These are phyloP conservation scores for Spergularia marina DNA, from an alignment of 148 eudicot species.

Conservation along the genomic window DNA sequence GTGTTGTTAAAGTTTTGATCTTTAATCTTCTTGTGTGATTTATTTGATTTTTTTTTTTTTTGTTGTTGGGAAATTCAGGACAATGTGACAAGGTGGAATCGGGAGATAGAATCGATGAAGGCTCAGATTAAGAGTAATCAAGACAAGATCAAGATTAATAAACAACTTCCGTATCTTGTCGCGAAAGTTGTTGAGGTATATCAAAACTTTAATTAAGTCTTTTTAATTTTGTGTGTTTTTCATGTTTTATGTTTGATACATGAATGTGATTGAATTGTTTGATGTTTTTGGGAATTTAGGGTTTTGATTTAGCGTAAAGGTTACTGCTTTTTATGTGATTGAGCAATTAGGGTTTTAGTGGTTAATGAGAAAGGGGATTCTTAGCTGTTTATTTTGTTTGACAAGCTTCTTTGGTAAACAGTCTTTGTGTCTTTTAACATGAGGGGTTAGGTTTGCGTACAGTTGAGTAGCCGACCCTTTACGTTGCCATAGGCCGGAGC, in stretches of 20 bases:
- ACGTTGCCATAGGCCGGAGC: too few species aligned
- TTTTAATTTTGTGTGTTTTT: neutral
- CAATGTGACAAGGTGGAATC: slow-evolving; percentile 78
- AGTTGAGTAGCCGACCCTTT: too few species aligned
- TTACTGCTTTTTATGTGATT: neutral
- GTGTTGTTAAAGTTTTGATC: neutral
- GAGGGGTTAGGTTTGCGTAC: too few species aligned
- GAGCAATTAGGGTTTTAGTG: neutral
- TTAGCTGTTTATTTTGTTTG: neutral
- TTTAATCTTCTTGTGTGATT: neutral
- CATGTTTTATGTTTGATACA: neutral
- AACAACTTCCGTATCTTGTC: slow-evolving; percentile 93
- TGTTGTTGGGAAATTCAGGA: neutral
- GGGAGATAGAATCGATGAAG: slow-evolving; percentile 69
- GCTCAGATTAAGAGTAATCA: slow-evolving; percentile 96
- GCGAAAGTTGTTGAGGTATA: slow-evolving; percentile 94
- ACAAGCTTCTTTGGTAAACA: too few species aligned
- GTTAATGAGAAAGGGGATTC: too few species aligned
- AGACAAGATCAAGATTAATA: slow-evolving; percentile 91
- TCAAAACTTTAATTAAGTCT: neutral
- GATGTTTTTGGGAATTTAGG: neutral
- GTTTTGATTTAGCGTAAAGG: neutral
- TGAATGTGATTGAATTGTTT: neutral
- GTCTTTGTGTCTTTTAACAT: too few species aligned
- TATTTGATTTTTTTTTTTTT: neutral